Base-by-base conservation (phyloP, 2,329 filamentous ascomycete species). In the Alternaria atra region DNA sequence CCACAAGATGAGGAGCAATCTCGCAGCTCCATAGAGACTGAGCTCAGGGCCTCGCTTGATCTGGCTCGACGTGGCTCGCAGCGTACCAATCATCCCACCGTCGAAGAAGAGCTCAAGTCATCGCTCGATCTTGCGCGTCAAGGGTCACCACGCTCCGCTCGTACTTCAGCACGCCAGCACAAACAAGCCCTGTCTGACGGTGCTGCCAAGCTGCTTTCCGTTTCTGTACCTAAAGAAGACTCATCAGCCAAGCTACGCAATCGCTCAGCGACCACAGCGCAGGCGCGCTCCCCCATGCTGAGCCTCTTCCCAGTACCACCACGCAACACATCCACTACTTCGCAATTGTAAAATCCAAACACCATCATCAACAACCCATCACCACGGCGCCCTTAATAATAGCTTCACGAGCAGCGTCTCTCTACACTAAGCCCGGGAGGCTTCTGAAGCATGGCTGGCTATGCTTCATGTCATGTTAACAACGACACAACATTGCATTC, bases 291-390 rank as follows among this genome's bases (percentile, higher is more conserved):
- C 44, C 66, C 66, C n/a, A 68, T 72, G 55, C 63, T 79, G 15
- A 75, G 72, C 44, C 70, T 79, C 25, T 79, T 79, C 37, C 77
- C 77, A 4, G 59, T 70, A 44, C 76, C 77, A 51, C 74, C 65
- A 43, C 69, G 63, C 17, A 58, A 55, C 23, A 53, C 56, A 7
- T 65, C 52, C 52, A 58, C 46, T 29, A 66, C 65, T 34, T 47
- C 39, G 40, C 51, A 44, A 32, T 55, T 60, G 5, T 66, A 48
- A 52, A 27, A 27, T 15, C 27, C 29, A 30, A 13, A 23, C 17
- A 32, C 6, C 30, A 52, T 15, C n/a, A n/a, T 32, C 9, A 43
- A 15, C 40, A 17, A 34, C 10, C 15, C 20, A 27, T 42, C 17
- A 13, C 20, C 40, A 7, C 27, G 35, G 27, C 29, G 25, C 46